Base-by-base conservation (phyloP, 805 yeast genomes). In the Candida quercuum region DNA sequence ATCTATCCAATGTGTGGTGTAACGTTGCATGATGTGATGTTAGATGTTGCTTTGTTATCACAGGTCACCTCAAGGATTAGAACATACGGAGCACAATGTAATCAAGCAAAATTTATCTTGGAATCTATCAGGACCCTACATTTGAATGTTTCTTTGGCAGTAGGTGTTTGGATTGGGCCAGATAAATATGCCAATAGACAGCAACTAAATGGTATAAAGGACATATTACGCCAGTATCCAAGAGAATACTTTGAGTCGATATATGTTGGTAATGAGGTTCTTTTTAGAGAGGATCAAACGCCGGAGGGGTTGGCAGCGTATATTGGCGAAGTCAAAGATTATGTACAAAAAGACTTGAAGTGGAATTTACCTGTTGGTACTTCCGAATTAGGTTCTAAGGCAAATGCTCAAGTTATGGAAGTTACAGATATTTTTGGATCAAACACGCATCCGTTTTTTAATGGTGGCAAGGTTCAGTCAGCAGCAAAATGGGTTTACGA, bases 401-500 rank as follows among this genome's bases (percentile, higher is more conserved):
- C 76, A 28, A 64, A 63, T 21, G 42, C 52, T 3, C 60, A 60
- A 4, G 46, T 77, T 21, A 49, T 74, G 22, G 48, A 55, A 25
- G 59, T 52, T 2, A 69, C 76, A 46, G 86, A 81, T 47, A 56
- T 79, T 10, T 53, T 76, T 23, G 87, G 86, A 0, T 75, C 78
- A 8, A 80, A 78, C 48, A 61, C 78, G 5, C 84, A 79, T 57
- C 87, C 88, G 3, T 81, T 81, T 42, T 78, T 80, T 54, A 73
- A 77, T 1, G 88, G 88, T 0, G 69, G 67, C 0, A 38, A 44
- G 2, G 81, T 72, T 1, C 45, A 59, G 9, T 49, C 55, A 2
- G 78, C 84, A 0, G 58, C 74, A 0, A 51, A 60, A 10, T 79
- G 87, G 86, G 66, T 74, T 0, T 55, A 63, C 25, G 71, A 72